Evolutionary conservation across 257 asterid species (phyloP), one percentile per base, ranked within the genome.

Genomic region (Lithospermum erythrorhizon): DNA sequence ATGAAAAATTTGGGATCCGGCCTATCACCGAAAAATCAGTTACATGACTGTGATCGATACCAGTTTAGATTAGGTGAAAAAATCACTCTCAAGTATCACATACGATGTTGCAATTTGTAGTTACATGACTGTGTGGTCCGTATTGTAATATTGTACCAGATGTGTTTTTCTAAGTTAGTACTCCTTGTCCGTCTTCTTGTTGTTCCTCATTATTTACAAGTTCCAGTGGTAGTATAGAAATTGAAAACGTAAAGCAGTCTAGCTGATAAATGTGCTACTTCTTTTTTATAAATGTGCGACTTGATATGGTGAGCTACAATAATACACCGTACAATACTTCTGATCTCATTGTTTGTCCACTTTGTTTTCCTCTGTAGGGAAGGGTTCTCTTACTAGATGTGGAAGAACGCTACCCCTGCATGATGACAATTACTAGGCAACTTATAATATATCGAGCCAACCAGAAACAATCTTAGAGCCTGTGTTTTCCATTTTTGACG

Each of bases 401-500:
- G 94, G 86, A 57, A 76, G 82, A 84, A 93, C 82, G 71, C 53
- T 81, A 47, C 59, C 77, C 53, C 45, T 75, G 32, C 77, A 74
- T 41, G 97, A 93, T 57, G 99, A 86, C 59, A 76, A 81, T 62
- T 90, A 15, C 2, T 3, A 97, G 24, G 91, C 81, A 29, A 84
- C 95, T 61, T 94, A 85, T 72, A 74, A 63, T 78, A 47, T 63
- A 57, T 78, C 94, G 58, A 63, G 75, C 72, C 80, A 75, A 51
- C 89, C 86, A 29, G 78, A 55, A 45, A 53, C 63, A 61, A 69
- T 72, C 76, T 68, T 81, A 3, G 91, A 85, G 58, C 81, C 96
- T 54, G 71, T 85, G 61, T 81, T 94, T 77, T 72, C 95, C 21
- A 87, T 93, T 60, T 94, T 87, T 56, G 96, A 89, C n/a, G 93